These are phyloP conservation scores for Calonectria pauciramosa DNA, from an alignment of 2,329 filamentous ascomycete species.

Conservation along the genomic window DNA sequence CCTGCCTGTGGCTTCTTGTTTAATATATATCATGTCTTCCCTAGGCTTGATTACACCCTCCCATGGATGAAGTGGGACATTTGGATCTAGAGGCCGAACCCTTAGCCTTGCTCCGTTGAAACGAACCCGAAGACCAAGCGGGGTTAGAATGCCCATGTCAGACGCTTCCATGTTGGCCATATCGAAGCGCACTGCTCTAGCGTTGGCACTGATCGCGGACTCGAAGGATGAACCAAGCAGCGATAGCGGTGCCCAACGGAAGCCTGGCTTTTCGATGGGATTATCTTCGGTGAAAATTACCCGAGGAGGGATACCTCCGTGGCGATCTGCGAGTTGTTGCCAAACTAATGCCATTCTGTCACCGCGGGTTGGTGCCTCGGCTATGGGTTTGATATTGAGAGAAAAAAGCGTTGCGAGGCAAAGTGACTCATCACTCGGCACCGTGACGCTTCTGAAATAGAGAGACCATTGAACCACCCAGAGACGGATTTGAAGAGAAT, in stretches of 20 bases:
- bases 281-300: not conserved
- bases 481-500: not conserved
- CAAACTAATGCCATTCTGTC: not conserved
- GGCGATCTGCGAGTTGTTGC: not conserved
- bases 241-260: not conserved
- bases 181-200: not conserved
- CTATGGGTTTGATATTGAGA: not conserved
- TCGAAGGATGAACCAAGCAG: not conserved
- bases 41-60: not conserved
- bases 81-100: not conserved
- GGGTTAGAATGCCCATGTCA: not conserved
- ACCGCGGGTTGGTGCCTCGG: not conserved
- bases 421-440: not conserved
- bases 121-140: not conserved
- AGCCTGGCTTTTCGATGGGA: not conserved
- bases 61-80: not conserved
- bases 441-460: constrained; percentile 2
- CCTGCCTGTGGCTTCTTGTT: not conserved
- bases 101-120: not conserved
- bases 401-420: not conserved
- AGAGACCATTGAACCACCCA: not conserved
- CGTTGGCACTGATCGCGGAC: not conserved
- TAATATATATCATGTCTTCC: not conserved
- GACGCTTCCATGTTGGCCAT: not conserved
- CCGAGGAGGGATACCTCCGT: not conserved